A percentile compares a stretch with the other conserved stretches of the same genome.
These are phyloP conservation scores for Taxawa tesnikishii DNA, from an alignment of 2,329 filamentous ascomycete genomes.

Conservation along the genomic window DNA sequence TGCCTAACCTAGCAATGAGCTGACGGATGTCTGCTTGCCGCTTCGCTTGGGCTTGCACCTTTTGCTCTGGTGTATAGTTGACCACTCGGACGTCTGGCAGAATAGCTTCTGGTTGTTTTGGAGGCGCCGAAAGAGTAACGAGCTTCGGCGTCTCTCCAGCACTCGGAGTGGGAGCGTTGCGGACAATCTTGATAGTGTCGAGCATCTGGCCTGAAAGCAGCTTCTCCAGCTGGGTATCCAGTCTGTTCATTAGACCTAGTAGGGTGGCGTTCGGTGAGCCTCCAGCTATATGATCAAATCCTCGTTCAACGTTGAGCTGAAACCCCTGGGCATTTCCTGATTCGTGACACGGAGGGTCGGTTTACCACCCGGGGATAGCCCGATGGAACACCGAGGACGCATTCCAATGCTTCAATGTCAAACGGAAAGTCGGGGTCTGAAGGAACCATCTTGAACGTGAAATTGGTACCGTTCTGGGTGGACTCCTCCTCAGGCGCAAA, in stretches of 20 bases:
- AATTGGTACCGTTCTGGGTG: slow-evolving; percentile 38
- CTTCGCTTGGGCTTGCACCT: slow-evolving; percentile 47
- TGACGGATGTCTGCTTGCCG: slow-evolving; percentile 57
- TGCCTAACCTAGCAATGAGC: slow-evolving; percentile 62
- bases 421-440: slow-evolving; percentile 80
- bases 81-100: too few species aligned
- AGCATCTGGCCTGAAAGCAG: slow-evolving; percentile 58
- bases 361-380: slow-evolving; percentile 46
- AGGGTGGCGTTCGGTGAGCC: slow-evolving; percentile 46
- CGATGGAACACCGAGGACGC: slow-evolving; percentile 51
- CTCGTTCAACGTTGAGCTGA: slow-evolving; percentile 63
- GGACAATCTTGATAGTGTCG: slow-evolving; percentile 58
- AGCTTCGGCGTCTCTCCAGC: neutral
- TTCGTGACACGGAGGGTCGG: slow-evolving; percentile 55
- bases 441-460: slow-evolving; percentile 55
- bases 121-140: neutral
- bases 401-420: slow-evolving; percentile 57
- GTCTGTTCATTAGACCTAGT: slow-evolving; percentile 51
- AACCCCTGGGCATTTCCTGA: slow-evolving; percentile 58
- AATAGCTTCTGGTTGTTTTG: slow-evolving; percentile 1
- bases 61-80: slow-evolving; percentile 45
- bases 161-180: slow-evolving; percentile 27
- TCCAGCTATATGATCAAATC: slow-evolving; percentile 54
- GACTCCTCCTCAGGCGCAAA: slow-evolving; percentile 41
- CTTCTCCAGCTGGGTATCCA: slow-evolving; percentile 61